phyloP scores from a whole-genome alignment of 2,329 filamentous ascomycete genomes.

The Colletotrichum destructivum region DNA sequence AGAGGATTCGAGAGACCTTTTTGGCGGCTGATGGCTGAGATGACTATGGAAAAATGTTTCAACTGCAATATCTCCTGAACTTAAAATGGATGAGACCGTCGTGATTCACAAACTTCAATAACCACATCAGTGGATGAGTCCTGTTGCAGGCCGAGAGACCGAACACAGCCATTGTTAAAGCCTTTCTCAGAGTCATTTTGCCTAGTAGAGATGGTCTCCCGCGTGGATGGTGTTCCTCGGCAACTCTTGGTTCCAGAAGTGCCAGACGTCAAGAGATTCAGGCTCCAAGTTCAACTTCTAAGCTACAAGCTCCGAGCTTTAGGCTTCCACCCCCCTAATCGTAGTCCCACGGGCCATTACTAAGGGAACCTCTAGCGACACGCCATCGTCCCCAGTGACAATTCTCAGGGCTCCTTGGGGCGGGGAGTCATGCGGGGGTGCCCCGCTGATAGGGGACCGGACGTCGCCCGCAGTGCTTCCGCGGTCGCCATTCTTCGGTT shows the following conservation, averaged over 20 bases:
- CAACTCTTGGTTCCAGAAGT: too few species aligned
- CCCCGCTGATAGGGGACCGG: conserved; percentile 31
- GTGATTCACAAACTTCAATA: conserved; percentile 2
- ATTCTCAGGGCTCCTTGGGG: neutral
- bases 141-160: neutral
- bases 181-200: too few species aligned
- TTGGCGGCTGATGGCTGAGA: conserved; percentile 15
- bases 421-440: conserved; percentile 23
- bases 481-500: conserved; percentile 32
- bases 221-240: too few species aligned
- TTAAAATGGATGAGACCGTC: conserved; percentile 1
- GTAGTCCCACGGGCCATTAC: conserved; percentile 10
- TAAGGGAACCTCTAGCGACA: neutral
- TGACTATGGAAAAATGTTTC: neutral
- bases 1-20: conserved; percentile 69
- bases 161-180: neutral
- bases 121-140: conserved; percentile 25
- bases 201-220: too few species aligned
- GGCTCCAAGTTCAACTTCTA: neutral
- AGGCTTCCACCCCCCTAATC: conserved; percentile 2
- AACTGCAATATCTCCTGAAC: neutral
- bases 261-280: too few species aligned
- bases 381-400: neutral
- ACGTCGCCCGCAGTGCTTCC: conserved; percentile 39
- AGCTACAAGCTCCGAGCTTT: neutral